Conservation (phyloP, 2,329 filamentous ascomycete species). For the Microsporum canis region DNA sequence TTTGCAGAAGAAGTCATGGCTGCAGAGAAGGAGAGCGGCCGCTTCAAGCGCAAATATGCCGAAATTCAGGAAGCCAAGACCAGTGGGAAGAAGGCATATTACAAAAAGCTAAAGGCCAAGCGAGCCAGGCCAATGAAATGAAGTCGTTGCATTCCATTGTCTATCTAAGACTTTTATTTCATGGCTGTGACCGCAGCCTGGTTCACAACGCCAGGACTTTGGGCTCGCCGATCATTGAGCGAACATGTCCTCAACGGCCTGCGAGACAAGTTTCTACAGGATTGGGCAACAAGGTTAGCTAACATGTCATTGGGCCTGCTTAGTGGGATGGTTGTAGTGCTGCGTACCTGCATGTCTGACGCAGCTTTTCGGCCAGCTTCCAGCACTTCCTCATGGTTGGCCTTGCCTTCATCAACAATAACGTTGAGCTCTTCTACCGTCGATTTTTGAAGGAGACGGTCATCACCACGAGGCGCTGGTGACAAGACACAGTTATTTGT, state of each 20-base stretch:
- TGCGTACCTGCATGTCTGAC: conserved; percentile 48
- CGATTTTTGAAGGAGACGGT: conserved; percentile 42
- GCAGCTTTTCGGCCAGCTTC: conserved; percentile 50
- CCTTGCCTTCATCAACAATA: conserved; percentile 48
- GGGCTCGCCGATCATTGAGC: background rate
- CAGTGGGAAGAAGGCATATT: conserved; percentile 81
- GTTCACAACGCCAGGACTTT: background rate
- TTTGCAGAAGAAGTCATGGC: conserved; percentile 76
- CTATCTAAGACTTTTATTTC: background rate
- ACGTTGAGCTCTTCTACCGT: conserved; percentile 41
- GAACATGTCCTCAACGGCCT: conserved; percentile 22
- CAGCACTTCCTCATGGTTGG: conserved; percentile 55
- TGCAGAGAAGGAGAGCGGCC: conserved; percentile 51
- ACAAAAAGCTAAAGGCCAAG: conserved; percentile 63
- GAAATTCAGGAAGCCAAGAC: conserved; percentile 72
- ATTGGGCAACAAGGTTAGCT: conserved; percentile 7
- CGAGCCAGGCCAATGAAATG: conserved; percentile 23
- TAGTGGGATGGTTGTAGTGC: background rate
- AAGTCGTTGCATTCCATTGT: background rate
- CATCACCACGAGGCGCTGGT: conserved; percentile 48
- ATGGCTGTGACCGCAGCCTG: background rate
- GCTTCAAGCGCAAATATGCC: conserved; percentile 78
- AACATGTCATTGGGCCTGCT: conserved; percentile 2
- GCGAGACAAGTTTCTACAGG: conserved; percentile 28
- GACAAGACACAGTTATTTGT: conserved; percentile 54